Percentiles rank a stretch among this genome's conserved stretches.
These are phyloP conservation scores for Candida easanensis DNA, from an alignment of 805 yeast genomes.

Conservation along the genomic window DNA sequence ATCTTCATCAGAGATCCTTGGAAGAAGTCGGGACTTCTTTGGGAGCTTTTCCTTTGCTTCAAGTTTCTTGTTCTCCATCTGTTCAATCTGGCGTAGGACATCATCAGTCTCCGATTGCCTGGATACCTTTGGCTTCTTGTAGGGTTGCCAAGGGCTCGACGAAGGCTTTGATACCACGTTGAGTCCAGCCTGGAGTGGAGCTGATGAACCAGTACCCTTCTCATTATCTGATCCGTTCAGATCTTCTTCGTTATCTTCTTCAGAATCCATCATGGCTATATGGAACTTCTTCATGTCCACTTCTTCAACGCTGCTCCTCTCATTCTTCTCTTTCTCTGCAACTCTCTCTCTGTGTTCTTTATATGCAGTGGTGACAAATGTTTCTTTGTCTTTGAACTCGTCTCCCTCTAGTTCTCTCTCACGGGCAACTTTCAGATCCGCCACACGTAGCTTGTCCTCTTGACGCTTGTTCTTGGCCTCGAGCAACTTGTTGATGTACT, in stretches of 20 bases:
- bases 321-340: constrained; percentile 7
- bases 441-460: constrained; percentile 39
- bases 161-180: constrained; percentile 1
- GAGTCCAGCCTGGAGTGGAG: constrained; percentile 2
- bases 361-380: constrained; percentile 49
- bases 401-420: constrained; percentile 41
- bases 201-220: not conserved
- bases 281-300: constrained; percentile 5
- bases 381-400: constrained; percentile 36
- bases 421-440: constrained; percentile 35
- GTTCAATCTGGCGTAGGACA: constrained; percentile 8
- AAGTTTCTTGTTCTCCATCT: not conserved
- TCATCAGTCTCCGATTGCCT: constrained; percentile 10
- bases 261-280: constrained; percentile 4
- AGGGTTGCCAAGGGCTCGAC: not conserved
- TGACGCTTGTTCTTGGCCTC: constrained; percentile 45
- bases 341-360: constrained; percentile 29
- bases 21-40: constrained; percentile 18
- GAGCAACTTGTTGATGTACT: constrained; percentile 40
- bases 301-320: not conserved
- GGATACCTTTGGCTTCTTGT: constrained; percentile 1
- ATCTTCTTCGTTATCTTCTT: not conserved
- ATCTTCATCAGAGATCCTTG: constrained; percentile 15
- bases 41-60: not conserved
- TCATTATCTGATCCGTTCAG: not conserved